Evolutionary conservation across 306 rosid genomes (phyloP), one percentile per base, ranked within the genome.

Genomic region (Citrullus mucosospermus): DNA sequence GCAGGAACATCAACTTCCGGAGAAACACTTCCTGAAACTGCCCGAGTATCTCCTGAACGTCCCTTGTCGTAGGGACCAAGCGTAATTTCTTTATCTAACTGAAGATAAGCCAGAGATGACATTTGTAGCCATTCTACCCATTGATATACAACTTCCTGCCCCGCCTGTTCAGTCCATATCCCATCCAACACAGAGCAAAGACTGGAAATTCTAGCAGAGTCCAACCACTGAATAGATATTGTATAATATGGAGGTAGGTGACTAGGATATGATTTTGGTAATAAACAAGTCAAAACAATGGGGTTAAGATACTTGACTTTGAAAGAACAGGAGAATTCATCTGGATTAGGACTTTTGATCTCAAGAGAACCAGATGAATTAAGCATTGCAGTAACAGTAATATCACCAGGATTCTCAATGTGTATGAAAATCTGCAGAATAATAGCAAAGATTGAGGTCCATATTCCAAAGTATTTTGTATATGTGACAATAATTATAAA

Each of bases 71-170:
- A 85, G 78, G 94, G 90, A 85, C 97, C 94, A 51, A 93, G 90
- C 1, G 58, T 82, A 48, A 93, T 89, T 84, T 88, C 94, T 44
- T 83, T 66, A 60, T 90, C 91, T 74, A 90, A 83, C 78, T 85
- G 90, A 80, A 93, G 86, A 87, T 84, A 81, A 34, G 90, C 84
- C 80, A 93, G 94, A 61, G 94, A 88, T 82, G 83, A 91, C 67
- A 81, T 70, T 25, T 83, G 91, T 75, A 94, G 80, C 96, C 97
- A 94, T 81, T 94, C 98, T 78, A 92, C 92, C 98, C 98, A 94
- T 41, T 82, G 88, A 90, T 94, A 94, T 56, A 94, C 83, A 34
- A 94, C 90, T 87, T 94, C 97, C 74, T 81, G 94, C 59, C 96
- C 96, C 25, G 54, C 75, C 78, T 89, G 91, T 76, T 92, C 96